Percentiles rank a stretch among this genome's conserved stretches.
phyloP scores from a whole-genome alignment of 169 alveolate genomes.

The Eimeria falciformis region DNA sequence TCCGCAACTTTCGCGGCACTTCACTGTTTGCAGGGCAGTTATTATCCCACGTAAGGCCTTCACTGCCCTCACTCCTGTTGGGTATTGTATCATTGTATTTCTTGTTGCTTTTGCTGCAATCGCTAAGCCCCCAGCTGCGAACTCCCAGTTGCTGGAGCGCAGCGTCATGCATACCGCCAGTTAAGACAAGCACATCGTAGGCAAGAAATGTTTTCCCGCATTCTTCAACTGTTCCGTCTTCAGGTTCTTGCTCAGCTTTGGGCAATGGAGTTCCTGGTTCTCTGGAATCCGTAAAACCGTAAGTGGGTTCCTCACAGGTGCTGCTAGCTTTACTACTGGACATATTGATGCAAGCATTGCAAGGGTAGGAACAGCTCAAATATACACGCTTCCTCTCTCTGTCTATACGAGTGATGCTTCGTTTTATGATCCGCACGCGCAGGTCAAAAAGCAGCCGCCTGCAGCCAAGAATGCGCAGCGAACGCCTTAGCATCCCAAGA shows the following conservation, averaged over 20 bases:
- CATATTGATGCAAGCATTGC: not conserved
- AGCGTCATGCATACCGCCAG: slow-evolving; percentile 88
- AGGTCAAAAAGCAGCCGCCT: slow-evolving; percentile 36
- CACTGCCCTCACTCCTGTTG: not conserved
- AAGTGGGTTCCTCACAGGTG: not conserved
- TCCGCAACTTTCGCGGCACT: slow-evolving; percentile 81
- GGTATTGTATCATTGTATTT: not conserved
- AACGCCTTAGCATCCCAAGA: not conserved
- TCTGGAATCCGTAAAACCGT: not conserved
- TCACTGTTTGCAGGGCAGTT: not conserved
- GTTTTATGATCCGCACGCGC: slow-evolving; percentile 17
- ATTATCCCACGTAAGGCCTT: not conserved
- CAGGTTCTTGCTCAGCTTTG: not conserved
- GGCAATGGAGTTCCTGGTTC: not conserved
- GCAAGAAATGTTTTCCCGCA: slow-evolving; percentile 85
- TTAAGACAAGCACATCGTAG: slow-evolving; percentile 85
- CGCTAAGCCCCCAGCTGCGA: slow-evolving; percentile 35
- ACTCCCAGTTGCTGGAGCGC: slow-evolving; percentile 19
- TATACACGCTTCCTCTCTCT: slow-evolving; percentile 75
- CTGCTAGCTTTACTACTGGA: not conserved
- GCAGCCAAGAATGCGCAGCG: not conserved
- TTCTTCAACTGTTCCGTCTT: not conserved
- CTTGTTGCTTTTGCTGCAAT: not conserved
- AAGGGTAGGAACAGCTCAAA: not conserved
- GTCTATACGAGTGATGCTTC: slow-evolving; percentile 45